Evolutionary conservation across 2,329 filamentous ascomycete species (phyloP), one percentile per base, ranked within the genome.

Genomic region (Apiospora hydei): DNA sequence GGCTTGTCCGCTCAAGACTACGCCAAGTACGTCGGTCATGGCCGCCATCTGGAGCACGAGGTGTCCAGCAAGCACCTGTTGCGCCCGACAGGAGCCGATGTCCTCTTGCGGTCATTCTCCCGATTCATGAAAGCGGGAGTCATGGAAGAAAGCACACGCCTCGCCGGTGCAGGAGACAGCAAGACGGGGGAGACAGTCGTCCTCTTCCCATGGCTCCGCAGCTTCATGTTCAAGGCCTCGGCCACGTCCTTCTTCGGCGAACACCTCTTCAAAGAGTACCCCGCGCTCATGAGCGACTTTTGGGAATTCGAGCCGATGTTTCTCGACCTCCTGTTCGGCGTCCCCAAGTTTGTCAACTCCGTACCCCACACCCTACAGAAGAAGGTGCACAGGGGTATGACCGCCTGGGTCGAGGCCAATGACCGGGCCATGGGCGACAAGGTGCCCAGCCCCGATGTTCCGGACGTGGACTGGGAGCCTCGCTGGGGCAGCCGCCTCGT

Each of bases 21-120:
- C 30, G 57, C 18, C 3, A 64, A 41, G 34, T 64, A 64, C 34
- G 21, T 38, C 3, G 34, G 26, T 1, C 24, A 64, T 18, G 21
- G 34, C 34, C 57, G 57, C 21, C 34, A 64, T 10, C 34, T 64
- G 57, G 57, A 64, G 57, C 34, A 41, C 34, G 57, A 64, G 30
- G 8, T 64, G 18, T 41, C 7, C 30, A 41, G 21, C 34, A 64
- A 41, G 34, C 41, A n/a, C 18, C 34, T 64, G 3, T 8, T 64
- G 18, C 57, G 57, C 18, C 57, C 30, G 1, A 13, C 8, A 3
- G 57, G 18, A 4, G 57, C 57, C 30, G 57, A 64, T 4, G 57
- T n/a, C 18, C 57, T 64, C 18, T 6, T 64, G 18, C 18, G 57
- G 11, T 18, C 11, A 7, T 64, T 64, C 11, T 8, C 21, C 21